A percentile compares a stretch with the other conserved stretches of the same genome.
Evolutionary conservation across 805 yeast genomes (phyloP).

Genomic region (Metschnikowia baotianmanensis): DNA sequence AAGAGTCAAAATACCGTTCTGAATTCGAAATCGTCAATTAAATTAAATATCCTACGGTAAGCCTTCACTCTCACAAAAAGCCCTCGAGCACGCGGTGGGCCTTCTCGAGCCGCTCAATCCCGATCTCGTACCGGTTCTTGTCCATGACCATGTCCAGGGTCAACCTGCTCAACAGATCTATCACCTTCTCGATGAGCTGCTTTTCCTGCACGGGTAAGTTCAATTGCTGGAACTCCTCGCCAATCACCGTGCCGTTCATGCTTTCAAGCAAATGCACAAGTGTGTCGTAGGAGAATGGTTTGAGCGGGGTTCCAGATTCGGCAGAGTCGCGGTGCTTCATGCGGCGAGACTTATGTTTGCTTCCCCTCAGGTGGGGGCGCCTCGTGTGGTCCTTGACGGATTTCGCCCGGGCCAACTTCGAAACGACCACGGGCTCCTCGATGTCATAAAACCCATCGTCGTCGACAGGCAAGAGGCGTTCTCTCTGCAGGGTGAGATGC

Average conservation of each 20-base stretch:
- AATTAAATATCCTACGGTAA: too few relatives aligned
- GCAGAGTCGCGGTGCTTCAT: constrained; percentile 6
- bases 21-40: too few relatives aligned
- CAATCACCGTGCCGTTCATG: constrained; percentile 59
- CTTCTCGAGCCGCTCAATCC: constrained; percentile 71
- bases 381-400: constrained; percentile 33
- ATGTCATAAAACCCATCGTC: constrained; percentile 38
- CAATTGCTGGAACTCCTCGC: constrained; percentile 69
- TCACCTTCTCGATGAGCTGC: constrained; percentile 76
- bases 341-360: constrained; percentile 22
- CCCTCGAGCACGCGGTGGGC: constrained; percentile 90
- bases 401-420: constrained; percentile 31
- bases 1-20: too few relatives aligned
- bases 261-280: constrained; percentile 53
- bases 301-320: constrained; percentile 19
- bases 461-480: neutral
- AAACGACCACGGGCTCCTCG: constrained; percentile 33
- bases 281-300: constrained; percentile 43
- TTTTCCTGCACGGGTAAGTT: constrained; percentile 76
- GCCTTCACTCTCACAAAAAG: constrained; percentile 43
- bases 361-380: constrained; percentile 16
- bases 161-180: constrained; percentile 79
- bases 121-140: constrained; percentile 75
- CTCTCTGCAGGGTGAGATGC: neutral
- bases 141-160: constrained; percentile 91